Conservation (phyloP, 2,329 filamentous ascomycete species). For the Ilyonectria mors-panacis region DNA sequence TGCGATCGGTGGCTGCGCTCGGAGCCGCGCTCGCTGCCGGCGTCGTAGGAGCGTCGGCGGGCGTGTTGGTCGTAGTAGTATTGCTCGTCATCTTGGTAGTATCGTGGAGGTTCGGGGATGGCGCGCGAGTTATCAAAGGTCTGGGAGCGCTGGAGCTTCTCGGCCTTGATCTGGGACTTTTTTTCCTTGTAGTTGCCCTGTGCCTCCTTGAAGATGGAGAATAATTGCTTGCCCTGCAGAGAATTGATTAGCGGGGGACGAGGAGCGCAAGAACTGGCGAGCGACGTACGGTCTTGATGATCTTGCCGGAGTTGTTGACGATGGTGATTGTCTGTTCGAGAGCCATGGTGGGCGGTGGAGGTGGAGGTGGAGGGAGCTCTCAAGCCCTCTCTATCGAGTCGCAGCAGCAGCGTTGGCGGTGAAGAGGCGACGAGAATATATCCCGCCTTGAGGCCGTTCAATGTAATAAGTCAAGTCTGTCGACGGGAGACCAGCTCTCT, state of each 20-base stretch:
- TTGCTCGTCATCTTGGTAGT: slow-evolving; percentile 52
- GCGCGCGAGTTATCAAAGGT: slow-evolving; percentile 60
- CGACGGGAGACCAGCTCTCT: slow-evolving; percentile 44
- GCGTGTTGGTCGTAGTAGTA: slow-evolving; percentile 55
- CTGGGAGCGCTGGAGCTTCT: slow-evolving; percentile 74
- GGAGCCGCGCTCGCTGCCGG: slow-evolving; percentile 58
- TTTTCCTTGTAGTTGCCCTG: slow-evolving; percentile 89
- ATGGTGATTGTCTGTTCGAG: slow-evolving; percentile 85
- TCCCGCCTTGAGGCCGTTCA: neutral
- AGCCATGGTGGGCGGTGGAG: slow-evolving; percentile 54
- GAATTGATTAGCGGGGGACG: slow-evolving; percentile 31
- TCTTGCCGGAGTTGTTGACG: slow-evolving; percentile 91
- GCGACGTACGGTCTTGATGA: slow-evolving; percentile 84
- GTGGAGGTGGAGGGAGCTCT: slow-evolving; percentile 28
- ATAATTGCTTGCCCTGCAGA: slow-evolving; percentile 85
- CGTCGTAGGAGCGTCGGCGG: slow-evolving; percentile 50
- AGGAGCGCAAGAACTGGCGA: neutral
- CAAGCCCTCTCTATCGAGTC: slow-evolving; percentile 25
- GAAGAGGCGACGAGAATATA: slow-evolving; percentile 10
- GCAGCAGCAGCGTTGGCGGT: slow-evolving; percentile 1
- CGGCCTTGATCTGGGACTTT: slow-evolving; percentile 84
- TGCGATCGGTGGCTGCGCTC: slow-evolving; percentile 59
- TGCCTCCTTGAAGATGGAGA: slow-evolving; percentile 93
- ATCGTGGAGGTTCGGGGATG: slow-evolving; percentile 30
- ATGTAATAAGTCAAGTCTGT: neutral